Evolutionary conservation across 441 rosid species (phyloP).

Genomic region (Monsonia emarginata): DNA sequence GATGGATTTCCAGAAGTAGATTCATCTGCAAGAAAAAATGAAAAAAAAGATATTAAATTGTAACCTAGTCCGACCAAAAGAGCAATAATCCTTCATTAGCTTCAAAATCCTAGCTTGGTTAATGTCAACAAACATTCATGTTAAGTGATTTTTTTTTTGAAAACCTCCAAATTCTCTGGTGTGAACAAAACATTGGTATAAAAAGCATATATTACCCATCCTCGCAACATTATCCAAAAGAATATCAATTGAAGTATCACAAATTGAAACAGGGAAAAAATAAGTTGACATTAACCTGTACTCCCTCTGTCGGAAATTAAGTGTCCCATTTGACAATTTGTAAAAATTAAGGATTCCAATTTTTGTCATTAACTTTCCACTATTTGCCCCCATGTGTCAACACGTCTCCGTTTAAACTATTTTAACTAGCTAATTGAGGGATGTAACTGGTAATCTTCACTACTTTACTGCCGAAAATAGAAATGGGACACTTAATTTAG

Average conservation of each 20-base stretch:
- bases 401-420: no score
- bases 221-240: neutral
- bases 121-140: neutral
- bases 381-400: no score
- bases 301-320: no score
- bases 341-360: no score
- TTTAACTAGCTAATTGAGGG: no score
- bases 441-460: no score
- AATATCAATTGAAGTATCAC: neutral
- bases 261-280: neutral
- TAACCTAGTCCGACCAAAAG: neutral
- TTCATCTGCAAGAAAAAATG: slow-evolving; percentile 32
- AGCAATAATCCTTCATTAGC: neutral
- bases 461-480: no score
- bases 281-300: neutral
- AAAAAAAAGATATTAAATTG: slow-evolving; percentile 5
- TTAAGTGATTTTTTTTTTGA: neutral
- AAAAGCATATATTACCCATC: neutral
- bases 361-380: no score
- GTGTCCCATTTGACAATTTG: no score
- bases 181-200: neutral
- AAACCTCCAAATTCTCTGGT: neutral
- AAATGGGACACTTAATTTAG: no score
- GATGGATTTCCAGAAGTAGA: slow-evolving; percentile 32
- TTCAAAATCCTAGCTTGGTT: neutral